Evolutionary conservation across 2,329 filamentous ascomycete species (phyloP), one percentile per base, ranked within the genome.

Genomic region (Scorias spongiosa): DNA sequence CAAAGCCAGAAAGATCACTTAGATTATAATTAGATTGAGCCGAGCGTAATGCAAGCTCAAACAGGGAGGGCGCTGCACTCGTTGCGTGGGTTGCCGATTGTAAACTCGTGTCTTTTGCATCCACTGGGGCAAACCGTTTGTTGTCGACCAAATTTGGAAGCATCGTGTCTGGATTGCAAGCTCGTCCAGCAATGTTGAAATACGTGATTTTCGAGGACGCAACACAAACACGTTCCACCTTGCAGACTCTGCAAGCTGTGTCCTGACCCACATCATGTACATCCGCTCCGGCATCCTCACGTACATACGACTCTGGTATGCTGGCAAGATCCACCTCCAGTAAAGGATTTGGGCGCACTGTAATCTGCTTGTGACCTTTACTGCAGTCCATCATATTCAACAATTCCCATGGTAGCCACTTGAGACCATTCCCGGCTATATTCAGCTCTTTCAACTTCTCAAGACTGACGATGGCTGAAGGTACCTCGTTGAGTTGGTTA

Each of bases 341-440:
- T 47, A 81, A 78, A 0, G 75, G 75, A 53, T 84, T 85, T 0
- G 80, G 79, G 44, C 76, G 70, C 2, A 80, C 51, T 20, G 65
- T 66, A n/a, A 84, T 60, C 4, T 66, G 66, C 10, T 60, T 57
- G n/a, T 81, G 63, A 15, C 66, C 68, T 55, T 9, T 59, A 54
- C 29, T 63, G 59, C 46, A 51, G 38, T 43, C 43, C 30, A 82
- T 58, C 2, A 84, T 64, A 18, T 71, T 60, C 1, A 84, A 64
- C 1, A 84, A 62, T 54, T 83, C 79, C 44, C 67, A 72, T 0
- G 81, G 81, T 1, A 86, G 65, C 47, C 65, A 72, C 6, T 66
- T 67, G 10, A 86, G 63, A 5, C 63, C 60, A 48, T 84, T 85
- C 43, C 80, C 72, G 1, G 78, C 74, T 8, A 86, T 52, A 51